phyloP scores from a whole-genome alignment of 2,329 filamentous ascomycete species.

The Trichophyton schoenleinii region DNA sequence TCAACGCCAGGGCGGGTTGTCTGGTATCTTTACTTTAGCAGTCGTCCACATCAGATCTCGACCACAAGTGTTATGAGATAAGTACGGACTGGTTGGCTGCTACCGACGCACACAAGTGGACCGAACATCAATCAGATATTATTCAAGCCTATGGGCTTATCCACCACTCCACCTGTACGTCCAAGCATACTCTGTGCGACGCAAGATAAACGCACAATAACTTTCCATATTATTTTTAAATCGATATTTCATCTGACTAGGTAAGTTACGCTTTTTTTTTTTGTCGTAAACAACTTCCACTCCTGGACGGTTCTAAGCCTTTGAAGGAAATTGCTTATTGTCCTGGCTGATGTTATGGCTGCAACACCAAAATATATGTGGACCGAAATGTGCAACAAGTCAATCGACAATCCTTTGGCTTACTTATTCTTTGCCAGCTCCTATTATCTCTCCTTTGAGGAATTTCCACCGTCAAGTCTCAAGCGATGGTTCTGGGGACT shows the following conservation, averaged over 20 bases:
- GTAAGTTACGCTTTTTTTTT: background rate
- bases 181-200: background rate
- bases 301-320: background rate
- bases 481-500: background rate
- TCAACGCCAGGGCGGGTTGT: background rate
- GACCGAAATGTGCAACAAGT: background rate
- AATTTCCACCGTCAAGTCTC: background rate
- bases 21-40: background rate
- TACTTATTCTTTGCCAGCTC: background rate
- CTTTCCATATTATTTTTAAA: background rate
- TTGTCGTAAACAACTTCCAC: constrained; percentile 1
- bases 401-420: background rate
- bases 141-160: background rate
- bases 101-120: background rate
- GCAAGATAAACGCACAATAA: background rate
- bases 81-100: background rate
- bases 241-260: background rate
- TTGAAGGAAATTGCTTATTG: constrained; percentile 1
- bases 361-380: background rate
- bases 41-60: background rate
- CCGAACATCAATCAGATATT: background rate
- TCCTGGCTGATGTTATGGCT: background rate
- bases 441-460: background rate
- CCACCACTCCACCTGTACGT: background rate
- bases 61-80: background rate